Conservation (phyloP, 2,329 filamentous ascomycete genomes). For the Tolypocladium album region DNA sequence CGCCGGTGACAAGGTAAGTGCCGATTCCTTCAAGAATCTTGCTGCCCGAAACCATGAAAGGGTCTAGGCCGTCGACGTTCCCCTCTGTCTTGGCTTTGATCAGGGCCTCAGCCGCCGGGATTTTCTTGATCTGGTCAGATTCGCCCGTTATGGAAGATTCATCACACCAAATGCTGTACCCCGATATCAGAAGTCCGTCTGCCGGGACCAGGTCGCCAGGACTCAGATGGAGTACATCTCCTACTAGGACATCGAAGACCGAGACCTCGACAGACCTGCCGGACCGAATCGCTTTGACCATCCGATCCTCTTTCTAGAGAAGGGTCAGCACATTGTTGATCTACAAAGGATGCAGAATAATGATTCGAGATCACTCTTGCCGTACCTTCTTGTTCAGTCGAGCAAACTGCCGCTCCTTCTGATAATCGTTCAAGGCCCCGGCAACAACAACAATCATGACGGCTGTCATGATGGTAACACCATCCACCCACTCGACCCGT, state of each 20-base stretch:
- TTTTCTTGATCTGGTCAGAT: slow-evolving; percentile 62
- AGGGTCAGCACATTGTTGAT: neutral
- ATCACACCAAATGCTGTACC: slow-evolving; percentile 47
- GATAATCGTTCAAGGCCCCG: slow-evolving; percentile 50
- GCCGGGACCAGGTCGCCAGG: slow-evolving; percentile 61
- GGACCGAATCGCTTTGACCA: slow-evolving; percentile 56
- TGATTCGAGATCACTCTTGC: neutral
- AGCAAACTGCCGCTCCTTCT: slow-evolving; percentile 56
- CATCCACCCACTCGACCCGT: slow-evolving; percentile 54
- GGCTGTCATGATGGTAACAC: slow-evolving; percentile 54
- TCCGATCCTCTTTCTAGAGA: slow-evolving; percentile 48
- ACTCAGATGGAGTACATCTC: slow-evolving; percentile 58
- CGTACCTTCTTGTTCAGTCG: slow-evolving; percentile 36
- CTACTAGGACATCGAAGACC: slow-evolving; percentile 56
- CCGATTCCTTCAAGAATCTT: slow-evolving; percentile 44
- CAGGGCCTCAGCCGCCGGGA: slow-evolving; percentile 46
- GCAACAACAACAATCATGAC: slow-evolving; percentile 29
- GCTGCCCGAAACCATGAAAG: slow-evolving; percentile 50
- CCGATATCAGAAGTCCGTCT: slow-evolving; percentile 57
- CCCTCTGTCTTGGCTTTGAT: slow-evolving; percentile 37
- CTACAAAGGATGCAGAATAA: neutral
- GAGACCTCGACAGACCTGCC: slow-evolving; percentile 54
- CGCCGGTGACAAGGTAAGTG: slow-evolving; percentile 42
- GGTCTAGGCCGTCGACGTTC: slow-evolving; percentile 42
- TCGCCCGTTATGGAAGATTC: slow-evolving; percentile 67